Evolutionary conservation across 345 rosid genomes (phyloP).

Genomic region (sweet orange (Citrus sinensis)): DVS_A1.0 CM039161.1:1399001-1399500

Average conservation of each 20-base stretch:
- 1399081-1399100: constrained; percentile 60
- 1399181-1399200: neutral
- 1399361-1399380: no score
- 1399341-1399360: no score
- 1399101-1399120: constrained; percentile 52
- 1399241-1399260: neutral
- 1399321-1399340: no score
- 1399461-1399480: neutral
- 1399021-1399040: constrained; percentile 93
- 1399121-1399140: constrained; percentile 72
- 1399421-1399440: neutral
- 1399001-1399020: constrained; percentile 99
- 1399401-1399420: neutral
- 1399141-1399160: constrained; percentile 91
- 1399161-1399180: constrained; percentile 82
- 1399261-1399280: neutral
- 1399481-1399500: neutral
- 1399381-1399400: no score
- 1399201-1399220: neutral
- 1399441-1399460: neutral
- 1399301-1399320: no score
- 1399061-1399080: constrained; percentile 91
- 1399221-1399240: neutral
- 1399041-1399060: constrained; percentile 87
- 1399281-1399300: no score